Evolutionary conservation across 2,329 filamentous ascomycete genomes (phyloP).

Genomic region (Biscogniauxia mediterranea): DNA sequence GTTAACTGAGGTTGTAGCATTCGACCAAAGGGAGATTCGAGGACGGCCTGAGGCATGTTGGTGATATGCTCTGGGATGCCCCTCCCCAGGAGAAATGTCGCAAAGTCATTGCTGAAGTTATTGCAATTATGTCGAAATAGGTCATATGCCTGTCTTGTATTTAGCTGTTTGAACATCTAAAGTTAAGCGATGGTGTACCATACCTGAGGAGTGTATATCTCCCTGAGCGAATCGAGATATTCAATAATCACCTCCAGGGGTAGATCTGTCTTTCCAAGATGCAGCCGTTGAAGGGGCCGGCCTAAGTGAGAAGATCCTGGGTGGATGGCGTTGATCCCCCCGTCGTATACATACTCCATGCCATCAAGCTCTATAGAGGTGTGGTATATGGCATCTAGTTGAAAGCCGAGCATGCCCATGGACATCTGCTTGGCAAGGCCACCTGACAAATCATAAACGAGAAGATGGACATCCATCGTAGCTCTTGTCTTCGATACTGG

Average conservation of each 20-base stretch:
- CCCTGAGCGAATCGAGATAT: slow-evolving; percentile 79
- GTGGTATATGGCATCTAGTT: slow-evolving; percentile 91
- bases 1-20: slow-evolving; percentile 76
- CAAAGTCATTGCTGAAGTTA: slow-evolving; percentile 91
- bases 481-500: background rate
- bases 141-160: slow-evolving; percentile 69
- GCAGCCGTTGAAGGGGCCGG: slow-evolving; percentile 71
- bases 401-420: slow-evolving; percentile 50
- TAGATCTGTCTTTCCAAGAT: slow-evolving; percentile 73
- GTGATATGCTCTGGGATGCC: slow-evolving; percentile 86
- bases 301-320: slow-evolving; percentile 88
- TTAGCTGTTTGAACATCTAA: slow-evolving; percentile 3
- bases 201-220: slow-evolving; percentile 79
- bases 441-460: slow-evolving; percentile 76
- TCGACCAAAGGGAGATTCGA: slow-evolving; percentile 82
- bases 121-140: slow-evolving; percentile 93
- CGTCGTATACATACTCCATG: slow-evolving; percentile 89
- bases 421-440: slow-evolving; percentile 57
- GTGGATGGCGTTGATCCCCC: slow-evolving; percentile 76
- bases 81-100: slow-evolving; percentile 83
- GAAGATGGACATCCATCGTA: slow-evolving; percentile 71
- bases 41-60: slow-evolving; percentile 79
- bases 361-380: slow-evolving; percentile 82
- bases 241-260: slow-evolving; percentile 81
- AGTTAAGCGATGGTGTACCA: slow-evolving; percentile 5